Conservation (phyloP, 139 green algal genomes). For the Dunaliella primolecta region DNA sequence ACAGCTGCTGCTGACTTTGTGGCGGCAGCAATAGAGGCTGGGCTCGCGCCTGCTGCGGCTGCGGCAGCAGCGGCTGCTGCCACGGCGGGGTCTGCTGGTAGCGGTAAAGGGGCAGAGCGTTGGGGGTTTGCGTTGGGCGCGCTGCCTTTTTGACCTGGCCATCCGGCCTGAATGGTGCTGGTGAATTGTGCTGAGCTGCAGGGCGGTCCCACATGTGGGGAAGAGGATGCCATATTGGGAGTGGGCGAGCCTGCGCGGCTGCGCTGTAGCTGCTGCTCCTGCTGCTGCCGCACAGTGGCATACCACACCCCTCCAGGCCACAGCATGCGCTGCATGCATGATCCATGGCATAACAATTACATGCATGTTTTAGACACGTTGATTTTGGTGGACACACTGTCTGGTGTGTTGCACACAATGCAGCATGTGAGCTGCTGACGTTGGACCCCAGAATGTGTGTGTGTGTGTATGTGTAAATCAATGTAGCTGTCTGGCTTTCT, state of each 20-base stretch:
- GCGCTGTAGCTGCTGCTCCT: neutral
- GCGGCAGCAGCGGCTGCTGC: conserved; percentile 12
- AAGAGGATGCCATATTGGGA: neutral
- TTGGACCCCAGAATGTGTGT: too few relatives aligned
- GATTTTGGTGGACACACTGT: too few relatives aligned
- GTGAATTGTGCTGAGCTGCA: neutral
- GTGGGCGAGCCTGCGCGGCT: too few relatives aligned
- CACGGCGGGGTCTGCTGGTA: neutral
- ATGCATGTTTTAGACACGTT: too few relatives aligned
- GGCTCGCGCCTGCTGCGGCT: neutral
- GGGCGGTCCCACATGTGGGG: too few relatives aligned
- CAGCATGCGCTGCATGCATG: conserved; percentile 38
- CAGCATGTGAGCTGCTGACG: too few relatives aligned
- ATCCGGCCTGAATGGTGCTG: neutral
- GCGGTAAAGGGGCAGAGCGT: neutral
- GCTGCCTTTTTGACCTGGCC: neutral
- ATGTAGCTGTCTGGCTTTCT: too few relatives aligned
- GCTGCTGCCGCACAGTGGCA: neutral
- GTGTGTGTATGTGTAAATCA: too few relatives aligned
- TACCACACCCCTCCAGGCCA: conserved; percentile 76
- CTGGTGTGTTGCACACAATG: too few relatives aligned
- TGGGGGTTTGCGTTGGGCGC: neutral
- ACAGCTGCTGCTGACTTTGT: conserved; percentile 2
- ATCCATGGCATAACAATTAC: too few relatives aligned
- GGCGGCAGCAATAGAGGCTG: conserved; percentile 7